Evolutionary conservation across 768 basidiomycete genomes (phyloP).

Genomic region (Russula sp.): DNA sequence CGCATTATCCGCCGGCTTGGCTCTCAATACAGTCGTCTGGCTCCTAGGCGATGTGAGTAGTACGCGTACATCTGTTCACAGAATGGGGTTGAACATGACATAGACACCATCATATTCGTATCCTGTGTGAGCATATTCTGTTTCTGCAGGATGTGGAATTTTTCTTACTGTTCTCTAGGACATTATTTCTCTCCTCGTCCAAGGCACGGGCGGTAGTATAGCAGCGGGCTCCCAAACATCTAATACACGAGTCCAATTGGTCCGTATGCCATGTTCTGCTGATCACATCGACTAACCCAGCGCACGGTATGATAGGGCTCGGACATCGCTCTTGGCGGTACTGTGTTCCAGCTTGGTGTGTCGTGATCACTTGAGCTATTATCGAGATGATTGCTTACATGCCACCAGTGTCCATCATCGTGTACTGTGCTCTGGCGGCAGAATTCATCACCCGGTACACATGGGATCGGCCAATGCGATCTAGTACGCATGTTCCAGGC

Average conservation of each 20-base stretch:
- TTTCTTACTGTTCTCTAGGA: constrained; percentile 5
- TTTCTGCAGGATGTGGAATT: background rate
- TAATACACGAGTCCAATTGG: background rate
- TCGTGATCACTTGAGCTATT: background rate
- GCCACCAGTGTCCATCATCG: constrained; percentile 11
- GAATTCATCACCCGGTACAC: constrained; percentile 16
- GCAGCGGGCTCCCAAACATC: background rate
- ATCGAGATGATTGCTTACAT: background rate
- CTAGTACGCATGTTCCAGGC: background rate
- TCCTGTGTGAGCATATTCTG: constrained; percentile 10
- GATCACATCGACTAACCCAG: background rate
- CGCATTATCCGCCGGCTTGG: constrained; percentile 19
- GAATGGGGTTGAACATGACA: background rate
- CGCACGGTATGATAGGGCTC: background rate
- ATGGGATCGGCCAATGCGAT: constrained; percentile 8
- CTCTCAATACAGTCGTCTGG: constrained; percentile 20
- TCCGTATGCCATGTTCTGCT: background rate
- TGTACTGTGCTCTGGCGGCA: constrained; percentile 8
- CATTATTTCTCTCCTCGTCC: constrained; percentile 17
- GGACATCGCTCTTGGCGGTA: constrained; percentile 19
- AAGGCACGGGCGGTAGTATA: constrained; percentile 14
- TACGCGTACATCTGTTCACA: background rate
- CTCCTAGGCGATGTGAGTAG: constrained; percentile 16
- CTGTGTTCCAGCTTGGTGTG: constrained; percentile 20
- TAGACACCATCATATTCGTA: constrained; percentile 17